A percentile compares a stretch with the other conserved stretches of the same genome.
These are phyloP conservation scores for Eruca vesicaria DNA, from an alignment of 441 rosid species.

Conservation along the genomic window DNA sequence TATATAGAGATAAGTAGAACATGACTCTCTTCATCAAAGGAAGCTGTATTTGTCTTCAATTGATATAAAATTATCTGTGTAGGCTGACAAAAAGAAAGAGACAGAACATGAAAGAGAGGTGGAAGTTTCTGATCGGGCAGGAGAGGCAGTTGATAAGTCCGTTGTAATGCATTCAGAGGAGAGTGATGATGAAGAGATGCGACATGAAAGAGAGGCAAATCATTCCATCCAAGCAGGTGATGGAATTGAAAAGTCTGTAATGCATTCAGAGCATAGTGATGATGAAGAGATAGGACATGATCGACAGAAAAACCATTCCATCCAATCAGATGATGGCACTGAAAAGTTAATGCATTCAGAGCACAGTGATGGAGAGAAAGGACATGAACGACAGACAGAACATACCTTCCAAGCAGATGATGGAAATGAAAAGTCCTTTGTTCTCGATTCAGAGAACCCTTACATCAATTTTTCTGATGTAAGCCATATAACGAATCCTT, in stretches of 20 bases:
- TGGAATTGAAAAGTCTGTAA: conserved; percentile 7
- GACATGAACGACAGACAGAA: conserved; percentile 3
- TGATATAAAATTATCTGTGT: conserved; percentile 13
- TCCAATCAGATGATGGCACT: conserved; percentile 16
- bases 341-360: conserved; percentile 20
- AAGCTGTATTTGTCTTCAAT: not conserved
- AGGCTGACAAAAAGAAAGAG: conserved; percentile 30
- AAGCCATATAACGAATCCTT: conserved; percentile 33
- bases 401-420: conserved; percentile 14
- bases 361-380: conserved; percentile 24
- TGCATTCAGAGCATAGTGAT: conserved; percentile 20
- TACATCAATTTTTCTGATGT: conserved; percentile 22
- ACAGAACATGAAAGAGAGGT: conserved; percentile 15
- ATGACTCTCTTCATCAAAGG: not conserved
- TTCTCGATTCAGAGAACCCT: conserved; percentile 25
- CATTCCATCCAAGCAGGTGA: not conserved
- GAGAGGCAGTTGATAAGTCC: conserved; percentile 14
- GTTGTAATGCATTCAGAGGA: conserved; percentile 20
- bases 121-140: not conserved
- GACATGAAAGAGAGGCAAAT: not conserved
- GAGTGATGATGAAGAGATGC: conserved; percentile 22
- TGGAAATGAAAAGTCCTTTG: conserved; percentile 14
- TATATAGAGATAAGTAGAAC: conserved; percentile 1
- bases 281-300: conserved; percentile 19
- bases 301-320: conserved; percentile 4